These are phyloP conservation scores for Moesziomyces aphidis DNA, from an alignment of 1,284 basidiomycete species.

Conservation along the genomic window DNA sequence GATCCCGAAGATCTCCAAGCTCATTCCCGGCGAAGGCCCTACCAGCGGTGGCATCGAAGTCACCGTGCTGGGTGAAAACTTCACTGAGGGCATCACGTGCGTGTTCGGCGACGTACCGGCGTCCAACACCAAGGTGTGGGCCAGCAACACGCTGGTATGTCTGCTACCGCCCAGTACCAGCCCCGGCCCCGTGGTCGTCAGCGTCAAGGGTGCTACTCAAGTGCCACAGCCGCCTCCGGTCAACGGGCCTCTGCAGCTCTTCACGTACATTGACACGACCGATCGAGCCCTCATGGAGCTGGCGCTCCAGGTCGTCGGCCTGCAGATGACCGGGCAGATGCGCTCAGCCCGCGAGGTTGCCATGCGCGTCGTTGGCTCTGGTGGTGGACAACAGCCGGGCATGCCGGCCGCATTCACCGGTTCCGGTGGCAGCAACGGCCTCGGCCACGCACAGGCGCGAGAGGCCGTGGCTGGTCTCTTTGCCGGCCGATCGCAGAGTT, in stretches of 20 bases:
- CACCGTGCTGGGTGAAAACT: slow-evolving; percentile 83
- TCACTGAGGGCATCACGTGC: slow-evolving; percentile 75
- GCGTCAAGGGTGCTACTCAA: slow-evolving; percentile 71
- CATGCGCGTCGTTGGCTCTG: slow-evolving; percentile 68
- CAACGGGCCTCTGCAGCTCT: slow-evolving; percentile 70
- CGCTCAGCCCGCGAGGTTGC: slow-evolving; percentile 92
- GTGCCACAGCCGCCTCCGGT: slow-evolving; percentile 26
- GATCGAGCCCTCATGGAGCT: slow-evolving; percentile 94
- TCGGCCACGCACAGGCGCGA: slow-evolving; percentile 32
- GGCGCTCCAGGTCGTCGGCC: slow-evolving; percentile 90
- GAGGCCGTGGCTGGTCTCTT: slow-evolving; percentile 50
- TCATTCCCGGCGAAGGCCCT: slow-evolving; percentile 86
- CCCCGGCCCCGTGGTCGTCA: slow-evolving; percentile 90
- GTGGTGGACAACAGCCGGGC: slow-evolving; percentile 46
- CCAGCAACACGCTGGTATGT: slow-evolving; percentile 92
- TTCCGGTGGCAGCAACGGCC: slow-evolving; percentile 10
- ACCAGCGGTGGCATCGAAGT: slow-evolving; percentile 87
- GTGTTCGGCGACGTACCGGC: slow-evolving; percentile 87
- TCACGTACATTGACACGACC: slow-evolving; percentile 90
- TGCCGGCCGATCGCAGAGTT: slow-evolving; percentile 68
- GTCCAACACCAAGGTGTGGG: slow-evolving; percentile 88
- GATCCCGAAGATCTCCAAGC: slow-evolving; percentile 60
- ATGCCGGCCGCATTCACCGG: slow-evolving; percentile 18
- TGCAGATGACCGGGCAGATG: slow-evolving; percentile 95
- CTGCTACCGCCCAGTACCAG: slow-evolving; percentile 84